A percentile compares a stretch with the other conserved stretches of the same genome.
phyloP scores from a whole-genome alignment of 495 filamentous ascomycete species.

The Penicillium angulare region DNA sequence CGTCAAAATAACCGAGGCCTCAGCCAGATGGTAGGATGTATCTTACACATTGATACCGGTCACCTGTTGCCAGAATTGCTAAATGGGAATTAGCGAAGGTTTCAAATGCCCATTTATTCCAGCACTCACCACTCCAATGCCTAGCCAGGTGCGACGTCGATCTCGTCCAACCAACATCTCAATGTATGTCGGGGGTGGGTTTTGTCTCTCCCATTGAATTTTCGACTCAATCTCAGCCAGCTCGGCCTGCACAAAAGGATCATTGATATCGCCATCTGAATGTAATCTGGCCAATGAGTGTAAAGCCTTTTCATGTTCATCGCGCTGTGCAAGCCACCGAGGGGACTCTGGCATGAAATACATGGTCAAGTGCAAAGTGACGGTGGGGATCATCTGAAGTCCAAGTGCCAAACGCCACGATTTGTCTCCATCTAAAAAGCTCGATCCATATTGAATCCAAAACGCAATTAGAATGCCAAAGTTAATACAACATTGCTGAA shows the following conservation, averaged over 20 bases:
- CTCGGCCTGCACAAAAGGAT: constrained; percentile 69
- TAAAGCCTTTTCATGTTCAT: constrained; percentile 65
- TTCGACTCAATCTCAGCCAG: constrained; percentile 66
- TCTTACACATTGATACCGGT: constrained; percentile 30
- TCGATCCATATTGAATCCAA: constrained; percentile 57
- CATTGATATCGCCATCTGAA: constrained; percentile 58
- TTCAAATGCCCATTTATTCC: not conserved
- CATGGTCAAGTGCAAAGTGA: constrained; percentile 61
- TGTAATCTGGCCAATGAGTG: constrained; percentile 64
- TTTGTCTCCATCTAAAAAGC: constrained; percentile 45
- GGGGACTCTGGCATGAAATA: constrained; percentile 72
- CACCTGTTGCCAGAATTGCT: constrained; percentile 34
- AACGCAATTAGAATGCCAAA: constrained; percentile 66
- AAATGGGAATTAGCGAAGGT: not conserved
- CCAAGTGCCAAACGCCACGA: constrained; percentile 73
- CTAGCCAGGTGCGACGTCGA: constrained; percentile 28
- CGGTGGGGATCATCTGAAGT: constrained; percentile 64
- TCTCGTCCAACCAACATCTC: constrained; percentile 24
- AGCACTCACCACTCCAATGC: constrained; percentile 27
- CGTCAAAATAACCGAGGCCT: no score
- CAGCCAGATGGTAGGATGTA: no score
- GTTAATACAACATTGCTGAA: constrained; percentile 76
- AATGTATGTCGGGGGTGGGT: constrained; percentile 22
- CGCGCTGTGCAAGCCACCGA: constrained; percentile 69
- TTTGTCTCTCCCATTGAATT: constrained; percentile 20